phyloP scores from a whole-genome alignment of 306 rosid genomes.

The Arachis hypogaea region DNA sequence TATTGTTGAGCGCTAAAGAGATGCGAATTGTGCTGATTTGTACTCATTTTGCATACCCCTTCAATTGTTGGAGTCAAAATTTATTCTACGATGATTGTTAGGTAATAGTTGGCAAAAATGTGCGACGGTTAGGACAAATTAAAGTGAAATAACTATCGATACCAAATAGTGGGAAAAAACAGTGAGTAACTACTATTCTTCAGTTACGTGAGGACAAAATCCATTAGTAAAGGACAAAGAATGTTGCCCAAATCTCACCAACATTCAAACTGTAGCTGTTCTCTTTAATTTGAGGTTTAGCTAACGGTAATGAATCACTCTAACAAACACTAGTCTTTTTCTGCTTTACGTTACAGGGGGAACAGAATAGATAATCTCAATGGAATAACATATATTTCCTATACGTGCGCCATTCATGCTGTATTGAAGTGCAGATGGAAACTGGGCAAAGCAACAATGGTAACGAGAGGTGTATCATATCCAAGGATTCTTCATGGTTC shows the following conservation, averaged over 20 bases:
- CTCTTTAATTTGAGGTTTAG: constrained; percentile 32
- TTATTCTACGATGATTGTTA: constrained; percentile 22
- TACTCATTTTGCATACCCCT: constrained; percentile 10
- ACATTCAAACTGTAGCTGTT: constrained; percentile 24
- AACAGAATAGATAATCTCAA: constrained; percentile 9
- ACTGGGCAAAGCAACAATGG: constrained; percentile 44
- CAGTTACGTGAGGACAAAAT: constrained; percentile 30
- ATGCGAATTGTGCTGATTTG: constrained; percentile 5
- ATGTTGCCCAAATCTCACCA: constrained; percentile 10
- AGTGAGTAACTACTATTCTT: constrained; percentile 16
- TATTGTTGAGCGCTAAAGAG: neutral
- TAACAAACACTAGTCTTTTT: constrained; percentile 31
- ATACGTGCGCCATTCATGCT: constrained; percentile 28
- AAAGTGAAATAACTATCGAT: constrained; percentile 18
- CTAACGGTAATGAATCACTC: constrained; percentile 34
- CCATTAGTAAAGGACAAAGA: constrained; percentile 21
- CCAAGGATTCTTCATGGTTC: constrained; percentile 61
- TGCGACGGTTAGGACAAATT: constrained; percentile 14
- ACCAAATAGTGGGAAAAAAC: neutral
- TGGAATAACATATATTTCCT: constrained; percentile 34
- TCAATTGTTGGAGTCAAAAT: constrained; percentile 8
- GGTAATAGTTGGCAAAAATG: constrained; percentile 27
- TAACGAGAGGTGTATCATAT: constrained; percentile 40
- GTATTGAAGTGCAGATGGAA: constrained; percentile 61
- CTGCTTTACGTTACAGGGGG: constrained; percentile 36